phyloP scores from a whole-genome alignment of 2,329 filamentous ascomycete species.

The Penicillium occitanis region DNA sequence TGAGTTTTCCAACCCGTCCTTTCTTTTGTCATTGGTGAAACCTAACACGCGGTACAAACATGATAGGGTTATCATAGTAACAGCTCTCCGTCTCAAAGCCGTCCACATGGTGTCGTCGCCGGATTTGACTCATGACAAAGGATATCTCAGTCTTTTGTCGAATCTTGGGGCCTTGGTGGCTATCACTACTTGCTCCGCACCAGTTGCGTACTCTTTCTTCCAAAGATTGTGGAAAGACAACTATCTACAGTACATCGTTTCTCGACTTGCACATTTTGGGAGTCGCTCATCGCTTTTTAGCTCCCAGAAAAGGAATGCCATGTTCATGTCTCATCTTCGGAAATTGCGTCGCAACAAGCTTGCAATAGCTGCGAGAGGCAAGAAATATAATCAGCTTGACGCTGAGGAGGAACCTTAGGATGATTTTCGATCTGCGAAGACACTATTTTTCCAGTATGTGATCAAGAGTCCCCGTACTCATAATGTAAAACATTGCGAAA shows the following conservation, averaged over 20 bases:
- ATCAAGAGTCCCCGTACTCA: too few relatives aligned
- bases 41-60: neutral
- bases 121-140: constrained; percentile 7
- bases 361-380: too few relatives aligned
- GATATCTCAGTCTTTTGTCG: constrained; percentile 10
- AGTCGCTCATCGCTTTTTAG: neutral
- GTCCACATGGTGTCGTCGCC: constrained; percentile 1
- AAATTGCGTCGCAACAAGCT: too few relatives aligned
- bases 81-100: neutral
- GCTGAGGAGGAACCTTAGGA: too few relatives aligned
- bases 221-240: neutral
- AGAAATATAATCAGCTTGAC: too few relatives aligned
- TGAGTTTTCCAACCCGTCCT: neutral
- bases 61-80: constrained; percentile 8
- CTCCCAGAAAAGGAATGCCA: too few relatives aligned
- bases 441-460: too few relatives aligned
- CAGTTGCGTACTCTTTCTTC: neutral
- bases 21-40: neutral
- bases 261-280: neutral
- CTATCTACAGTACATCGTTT: neutral
- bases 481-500: too few relatives aligned
- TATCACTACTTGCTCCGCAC: neutral
- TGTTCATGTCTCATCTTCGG: too few relatives aligned
- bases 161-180: constrained; percentile 5
- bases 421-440: too few relatives aligned